Evolutionary conservation across 345 rosid genomes (phyloP).

Genomic region (Erucastrum elatum): DNA sequence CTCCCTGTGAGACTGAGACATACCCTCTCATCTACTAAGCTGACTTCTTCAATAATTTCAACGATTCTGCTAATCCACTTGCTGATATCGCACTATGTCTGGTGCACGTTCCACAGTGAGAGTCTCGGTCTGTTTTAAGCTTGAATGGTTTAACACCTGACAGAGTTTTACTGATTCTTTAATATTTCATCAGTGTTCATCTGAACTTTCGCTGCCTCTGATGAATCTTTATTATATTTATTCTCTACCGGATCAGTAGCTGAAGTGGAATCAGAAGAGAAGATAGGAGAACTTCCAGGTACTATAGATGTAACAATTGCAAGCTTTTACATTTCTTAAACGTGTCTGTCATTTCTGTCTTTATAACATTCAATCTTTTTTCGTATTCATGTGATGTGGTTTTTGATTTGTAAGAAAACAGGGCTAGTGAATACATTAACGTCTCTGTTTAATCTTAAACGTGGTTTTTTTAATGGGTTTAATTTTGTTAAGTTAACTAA

Average conservation of each 20-base stretch:
- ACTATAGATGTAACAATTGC: constrained; percentile 53
- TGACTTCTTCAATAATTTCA: constrained; percentile 68
- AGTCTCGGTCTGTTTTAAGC: constrained; percentile 37
- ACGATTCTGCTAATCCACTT: constrained; percentile 58
- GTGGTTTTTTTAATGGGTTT: too few relatives aligned
- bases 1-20: constrained; percentile 30
- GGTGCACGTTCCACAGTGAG: constrained; percentile 28
- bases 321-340: constrained; percentile 70
- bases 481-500: too few relatives aligned
- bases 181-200: constrained; percentile 51
- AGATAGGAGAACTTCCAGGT: constrained; percentile 37
- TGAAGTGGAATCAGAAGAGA: constrained; percentile 37
- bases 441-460: too few relatives aligned
- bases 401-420: too few relatives aligned
- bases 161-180: constrained; percentile 62
- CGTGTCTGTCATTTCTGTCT: constrained; percentile 53
- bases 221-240: constrained; percentile 36
- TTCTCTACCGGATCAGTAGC: constrained; percentile 38
- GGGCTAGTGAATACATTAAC: too few relatives aligned
- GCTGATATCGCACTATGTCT: constrained; percentile 45
- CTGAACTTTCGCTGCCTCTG: constrained; percentile 37
- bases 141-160: constrained; percentile 30
- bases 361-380: constrained; percentile 43
- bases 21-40: constrained; percentile 47
- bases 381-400: constrained; percentile 56